Evolutionary conservation across 768 basidiomycete genomes (phyloP).

Genomic region (Suillus lakei): DNA sequence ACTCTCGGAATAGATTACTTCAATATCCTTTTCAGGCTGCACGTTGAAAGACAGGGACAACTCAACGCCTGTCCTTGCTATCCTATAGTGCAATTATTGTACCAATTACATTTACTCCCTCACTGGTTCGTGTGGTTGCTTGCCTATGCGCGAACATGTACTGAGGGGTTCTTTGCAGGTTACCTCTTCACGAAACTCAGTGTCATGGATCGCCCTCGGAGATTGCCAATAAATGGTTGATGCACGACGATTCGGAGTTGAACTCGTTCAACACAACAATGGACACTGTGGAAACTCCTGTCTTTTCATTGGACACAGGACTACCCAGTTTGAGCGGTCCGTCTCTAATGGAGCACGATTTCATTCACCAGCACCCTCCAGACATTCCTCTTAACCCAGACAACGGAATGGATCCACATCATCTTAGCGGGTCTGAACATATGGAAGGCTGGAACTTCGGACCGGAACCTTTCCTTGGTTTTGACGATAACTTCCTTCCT

Average conservation of each 20-base stretch:
- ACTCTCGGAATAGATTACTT: neutral
- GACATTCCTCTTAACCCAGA: neutral
- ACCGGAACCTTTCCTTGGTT: no score
- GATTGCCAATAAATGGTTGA: no score
- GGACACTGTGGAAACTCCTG: neutral
- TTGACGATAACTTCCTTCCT: no score
- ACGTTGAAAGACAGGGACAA: neutral
- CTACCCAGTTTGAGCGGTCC: no score
- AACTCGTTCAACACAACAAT: neutral
- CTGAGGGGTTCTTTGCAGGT: neutral
- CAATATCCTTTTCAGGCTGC: neutral
- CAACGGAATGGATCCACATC: neutral
- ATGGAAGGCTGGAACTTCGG: neutral
- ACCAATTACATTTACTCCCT: neutral
- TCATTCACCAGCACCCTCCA: neutral
- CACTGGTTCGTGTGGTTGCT: neutral
- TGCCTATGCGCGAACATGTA: neutral
- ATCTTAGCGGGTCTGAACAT: neutral
- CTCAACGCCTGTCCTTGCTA: neutral
- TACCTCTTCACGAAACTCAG: neutral
- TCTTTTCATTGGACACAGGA: neutral
- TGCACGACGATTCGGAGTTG: no score
- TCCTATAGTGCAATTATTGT: neutral
- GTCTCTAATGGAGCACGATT: neutral
- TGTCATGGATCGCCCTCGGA: neutral